phyloP scores from a whole-genome alignment of 2,329 filamentous ascomycete species.

The Beauveria asiatica region DNA sequence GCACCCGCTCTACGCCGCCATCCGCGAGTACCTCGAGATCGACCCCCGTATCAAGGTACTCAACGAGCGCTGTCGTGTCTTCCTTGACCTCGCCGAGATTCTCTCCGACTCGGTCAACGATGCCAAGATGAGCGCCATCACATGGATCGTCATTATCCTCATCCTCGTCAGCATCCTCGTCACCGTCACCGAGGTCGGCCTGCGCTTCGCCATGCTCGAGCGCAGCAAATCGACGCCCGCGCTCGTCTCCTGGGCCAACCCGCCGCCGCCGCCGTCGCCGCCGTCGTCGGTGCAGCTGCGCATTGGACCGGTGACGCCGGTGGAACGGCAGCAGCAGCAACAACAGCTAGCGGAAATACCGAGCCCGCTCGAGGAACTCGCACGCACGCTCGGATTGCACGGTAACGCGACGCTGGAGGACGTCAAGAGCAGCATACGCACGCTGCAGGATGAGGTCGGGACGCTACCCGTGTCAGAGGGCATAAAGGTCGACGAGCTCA shows the following conservation, averaged over 20 bases:
- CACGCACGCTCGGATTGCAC: conserved; percentile 25
- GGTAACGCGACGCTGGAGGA: conserved; percentile 27
- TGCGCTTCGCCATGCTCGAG: conserved; percentile 70
- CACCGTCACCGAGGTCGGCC: conserved; percentile 78
- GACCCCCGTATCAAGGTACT: conserved; percentile 92
- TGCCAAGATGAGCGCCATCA: conserved; percentile 91
- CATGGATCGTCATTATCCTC: conserved; percentile 95
- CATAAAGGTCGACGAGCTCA: conserved; percentile 1
- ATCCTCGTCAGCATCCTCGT: conserved; percentile 88
- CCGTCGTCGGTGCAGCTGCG: background rate
- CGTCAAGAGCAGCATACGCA: conserved; percentile 25
- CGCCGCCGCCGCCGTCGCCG: background rate
- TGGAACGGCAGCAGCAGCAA: background rate
- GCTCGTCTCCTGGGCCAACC: background rate
- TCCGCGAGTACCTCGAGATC: conserved; percentile 96
- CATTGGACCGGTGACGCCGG: background rate
- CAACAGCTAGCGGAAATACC: background rate
- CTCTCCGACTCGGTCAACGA: conserved; percentile 86
- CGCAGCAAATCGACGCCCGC: conserved; percentile 17
- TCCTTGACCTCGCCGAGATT: conserved; percentile 92
- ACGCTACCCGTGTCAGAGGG: background rate
- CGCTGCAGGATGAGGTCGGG: conserved; percentile 17
- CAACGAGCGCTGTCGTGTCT: conserved; percentile 93
- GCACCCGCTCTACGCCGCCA: conserved; percentile 86
- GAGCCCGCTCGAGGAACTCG: conserved; percentile 27